Percentiles rank a stretch among this genome's conserved stretches.
Evolutionary conservation across 371 early-diverging fungal species (phyloP).

Genomic region (Coemansia sp.): DNA sequence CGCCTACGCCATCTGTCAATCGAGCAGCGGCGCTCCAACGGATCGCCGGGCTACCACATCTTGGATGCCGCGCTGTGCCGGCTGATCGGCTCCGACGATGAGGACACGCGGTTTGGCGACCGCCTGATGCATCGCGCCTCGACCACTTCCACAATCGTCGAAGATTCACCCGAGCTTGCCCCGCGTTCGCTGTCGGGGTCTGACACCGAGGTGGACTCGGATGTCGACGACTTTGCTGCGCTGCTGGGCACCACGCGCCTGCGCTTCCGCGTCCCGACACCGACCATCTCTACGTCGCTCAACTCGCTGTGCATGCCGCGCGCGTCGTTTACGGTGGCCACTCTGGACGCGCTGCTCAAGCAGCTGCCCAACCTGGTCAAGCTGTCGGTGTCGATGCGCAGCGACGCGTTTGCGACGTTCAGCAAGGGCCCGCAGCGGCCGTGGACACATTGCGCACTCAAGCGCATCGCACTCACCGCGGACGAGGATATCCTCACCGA

Average conservation of each 20-base stretch:
- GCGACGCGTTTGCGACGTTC: conserved; percentile 12
- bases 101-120: conserved; percentile 12
- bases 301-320: conserved; percentile 36
- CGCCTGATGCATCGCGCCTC: conserved; percentile 22
- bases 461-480: conserved; percentile 33
- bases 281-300: conserved; percentile 11
- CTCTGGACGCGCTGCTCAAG: conserved; percentile 28
- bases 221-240: neutral
- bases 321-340: conserved; percentile 33
- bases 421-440: conserved; percentile 1
- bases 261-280: neutral
- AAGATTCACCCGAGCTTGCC: neutral
- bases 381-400: conserved; percentile 38
- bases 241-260: neutral
- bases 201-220: conserved; percentile 18
- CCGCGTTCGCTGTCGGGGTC: neutral
- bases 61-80: conserved; percentile 33
- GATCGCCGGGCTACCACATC: conserved; percentile 39
- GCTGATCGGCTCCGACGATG: conserved; percentile 26
- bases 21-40: conserved; percentile 43
- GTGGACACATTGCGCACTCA: conserved; percentile 22
- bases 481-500: conserved; percentile 48
- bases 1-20: conserved; percentile 37
- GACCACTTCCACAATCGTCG: conserved; percentile 3
- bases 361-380: conserved; percentile 32